A percentile compares a stretch with the other conserved stretches of the same genome.
These are phyloP conservation scores for Akanthomyces lecanii DNA, from an alignment of 2,329 filamentous ascomycete species.

Conservation along the genomic window DNA sequence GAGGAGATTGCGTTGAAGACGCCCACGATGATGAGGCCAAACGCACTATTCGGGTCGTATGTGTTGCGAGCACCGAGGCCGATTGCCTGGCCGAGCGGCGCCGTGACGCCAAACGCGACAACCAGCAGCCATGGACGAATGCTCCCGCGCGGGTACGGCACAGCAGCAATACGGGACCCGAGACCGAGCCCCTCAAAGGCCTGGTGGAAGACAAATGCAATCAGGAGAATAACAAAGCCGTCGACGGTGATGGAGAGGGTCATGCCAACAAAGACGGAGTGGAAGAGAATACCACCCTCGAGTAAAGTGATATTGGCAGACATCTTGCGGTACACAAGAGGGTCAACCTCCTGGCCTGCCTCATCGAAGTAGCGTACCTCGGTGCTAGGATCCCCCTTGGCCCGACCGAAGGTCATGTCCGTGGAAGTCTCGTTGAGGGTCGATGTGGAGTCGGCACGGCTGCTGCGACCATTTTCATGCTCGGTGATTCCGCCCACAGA, in stretches of 20 bases:
- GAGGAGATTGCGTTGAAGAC: slow-evolving; percentile 63
- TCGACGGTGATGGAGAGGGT: slow-evolving; percentile 66
- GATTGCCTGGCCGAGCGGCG: slow-evolving; percentile 61
- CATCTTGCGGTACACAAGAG: slow-evolving; percentile 53
- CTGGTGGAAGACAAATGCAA: slow-evolving; percentile 69
- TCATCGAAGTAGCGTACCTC: slow-evolving; percentile 29
- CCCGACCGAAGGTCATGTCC: slow-evolving; percentile 15
- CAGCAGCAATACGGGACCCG: slow-evolving; percentile 65
- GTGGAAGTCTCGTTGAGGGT: not conserved
- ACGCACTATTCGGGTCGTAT: slow-evolving; percentile 60
- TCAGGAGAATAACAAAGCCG: slow-evolving; percentile 61
- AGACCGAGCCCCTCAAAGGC: slow-evolving; percentile 66
- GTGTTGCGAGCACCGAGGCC: slow-evolving; percentile 52
- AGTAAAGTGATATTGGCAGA: slow-evolving; percentile 70
- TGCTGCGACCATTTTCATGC: slow-evolving; percentile 25
- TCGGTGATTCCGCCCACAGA: slow-evolving; percentile 32
- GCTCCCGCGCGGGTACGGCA: slow-evolving; percentile 55
- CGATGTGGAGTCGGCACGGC: not conserved
- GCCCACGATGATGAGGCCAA: slow-evolving; percentile 61
- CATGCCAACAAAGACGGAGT: slow-evolving; percentile 73
- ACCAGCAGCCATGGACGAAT: slow-evolving; percentile 58
- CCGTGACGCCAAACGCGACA: slow-evolving; percentile 59
- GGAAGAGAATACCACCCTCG: slow-evolving; percentile 74
- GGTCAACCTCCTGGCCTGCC: slow-evolving; percentile 42
- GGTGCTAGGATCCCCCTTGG: not conserved